These are phyloP conservation scores for Trypanosoma theileri DNA, from an alignment of 208 protist genomes.

Conservation along the genomic window DNA sequence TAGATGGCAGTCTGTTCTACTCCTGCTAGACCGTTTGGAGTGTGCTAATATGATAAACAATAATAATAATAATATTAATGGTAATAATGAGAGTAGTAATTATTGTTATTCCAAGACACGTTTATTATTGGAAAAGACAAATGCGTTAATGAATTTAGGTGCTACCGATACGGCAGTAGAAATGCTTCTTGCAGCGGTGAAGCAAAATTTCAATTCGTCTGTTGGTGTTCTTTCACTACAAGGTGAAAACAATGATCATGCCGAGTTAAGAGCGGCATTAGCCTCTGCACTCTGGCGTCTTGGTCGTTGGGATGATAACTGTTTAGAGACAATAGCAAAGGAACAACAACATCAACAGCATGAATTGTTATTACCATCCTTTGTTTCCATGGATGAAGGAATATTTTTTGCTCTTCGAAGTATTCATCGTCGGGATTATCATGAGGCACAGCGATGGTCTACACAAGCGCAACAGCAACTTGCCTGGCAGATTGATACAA, in stretches of 20 bases:
- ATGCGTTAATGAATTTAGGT: conserved; percentile 32
- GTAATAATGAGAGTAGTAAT: background rate
- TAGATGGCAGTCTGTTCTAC: conserved; percentile 40
- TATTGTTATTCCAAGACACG: conserved; percentile 8
- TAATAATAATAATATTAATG: background rate
- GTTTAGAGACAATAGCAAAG: conserved; percentile 1
- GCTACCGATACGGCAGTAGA: conserved; percentile 19
- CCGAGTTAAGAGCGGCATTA: conserved; percentile 33
- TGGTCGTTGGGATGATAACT: conserved; percentile 34
- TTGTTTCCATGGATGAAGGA: conserved; percentile 31
- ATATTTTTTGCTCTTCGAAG: conserved; percentile 25
- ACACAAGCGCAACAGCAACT: conserved; percentile 33
- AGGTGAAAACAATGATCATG: background rate
- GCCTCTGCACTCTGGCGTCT: conserved; percentile 58
- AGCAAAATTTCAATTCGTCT: background rate
- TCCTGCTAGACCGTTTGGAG: conserved; percentile 34
- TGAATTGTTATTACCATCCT: conserved; percentile 28
- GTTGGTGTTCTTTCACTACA: background rate
- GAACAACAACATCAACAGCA: conserved; percentile 15
- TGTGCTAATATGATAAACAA: background rate
- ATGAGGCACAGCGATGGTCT: conserved; percentile 28
- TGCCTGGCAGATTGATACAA: conserved; percentile 30
- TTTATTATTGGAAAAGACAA: conserved; percentile 26
- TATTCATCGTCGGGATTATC: conserved; percentile 8
- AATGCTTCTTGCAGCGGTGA: conserved; percentile 20